phyloP scores from a whole-genome alignment of 1,284 basidiomycete genomes.

The Meripilus lineatus region DNA sequence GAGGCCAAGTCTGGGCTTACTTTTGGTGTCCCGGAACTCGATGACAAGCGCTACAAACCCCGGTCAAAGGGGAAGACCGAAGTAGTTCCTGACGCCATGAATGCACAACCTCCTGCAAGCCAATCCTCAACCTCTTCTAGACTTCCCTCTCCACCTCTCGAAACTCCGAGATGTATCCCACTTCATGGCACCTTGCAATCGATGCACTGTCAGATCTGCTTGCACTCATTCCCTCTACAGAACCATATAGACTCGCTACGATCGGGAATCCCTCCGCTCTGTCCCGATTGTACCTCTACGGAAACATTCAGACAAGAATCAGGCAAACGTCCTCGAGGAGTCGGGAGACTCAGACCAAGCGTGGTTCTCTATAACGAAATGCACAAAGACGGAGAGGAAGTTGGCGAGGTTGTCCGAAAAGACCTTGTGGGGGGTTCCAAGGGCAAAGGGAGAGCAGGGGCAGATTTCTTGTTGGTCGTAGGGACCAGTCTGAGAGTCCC shows the following conservation, averaged over 20 bases:
- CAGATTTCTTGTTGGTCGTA: conserved; percentile 86
- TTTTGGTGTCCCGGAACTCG: conserved; percentile 67
- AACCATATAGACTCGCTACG: conserved; percentile 53
- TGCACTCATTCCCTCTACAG: conserved; percentile 61
- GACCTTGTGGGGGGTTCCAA: conserved; percentile 59
- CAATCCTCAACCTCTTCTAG: background rate
- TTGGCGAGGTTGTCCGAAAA: conserved; percentile 73
- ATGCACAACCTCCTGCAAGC: background rate
- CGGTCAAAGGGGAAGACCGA: conserved; percentile 29
- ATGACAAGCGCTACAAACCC: conserved; percentile 45
- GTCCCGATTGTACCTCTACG: conserved; percentile 72
- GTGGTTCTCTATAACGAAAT: conserved; percentile 91
- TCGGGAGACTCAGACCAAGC: conserved; percentile 80
- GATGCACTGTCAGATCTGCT: conserved; percentile 82
- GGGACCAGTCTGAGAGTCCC: conserved; percentile 89
- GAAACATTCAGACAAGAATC: conserved; percentile 68
- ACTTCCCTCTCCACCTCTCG: conserved; percentile 36
- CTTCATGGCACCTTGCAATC: conserved; percentile 83
- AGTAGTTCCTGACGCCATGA: background rate
- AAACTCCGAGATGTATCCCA: conserved; percentile 79
- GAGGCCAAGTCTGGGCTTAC: conserved; percentile 82
- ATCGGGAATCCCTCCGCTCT: conserved; percentile 65
- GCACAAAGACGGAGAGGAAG: conserved; percentile 84
- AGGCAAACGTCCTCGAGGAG: conserved; percentile 77
- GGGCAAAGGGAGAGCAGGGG: conserved; percentile 60